phyloP scores from a whole-genome alignment of 2,329 filamentous ascomycete species.

The Tolypocladium guangdongense region DNA sequence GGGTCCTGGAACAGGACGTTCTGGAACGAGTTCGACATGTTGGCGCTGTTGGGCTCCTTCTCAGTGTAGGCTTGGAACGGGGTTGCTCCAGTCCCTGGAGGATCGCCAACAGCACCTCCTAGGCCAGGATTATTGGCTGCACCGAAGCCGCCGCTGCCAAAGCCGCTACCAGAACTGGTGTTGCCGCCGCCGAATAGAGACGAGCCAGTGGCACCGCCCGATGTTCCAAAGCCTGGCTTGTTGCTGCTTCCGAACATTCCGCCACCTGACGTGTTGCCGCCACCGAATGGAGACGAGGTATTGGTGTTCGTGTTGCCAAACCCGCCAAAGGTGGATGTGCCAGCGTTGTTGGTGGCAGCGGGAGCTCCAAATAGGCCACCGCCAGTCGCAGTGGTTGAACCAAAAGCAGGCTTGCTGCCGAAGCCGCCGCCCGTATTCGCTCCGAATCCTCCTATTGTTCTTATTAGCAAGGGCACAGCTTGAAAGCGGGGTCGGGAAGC shows the following conservation, averaged over 20 bases:
- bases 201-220: slow-evolving; percentile 23
- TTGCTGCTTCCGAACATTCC: slow-evolving; percentile 40
- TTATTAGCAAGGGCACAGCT: slow-evolving; percentile 3
- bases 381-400: slow-evolving; percentile 24
- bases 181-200: slow-evolving; percentile 36
- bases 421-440: slow-evolving; percentile 24
- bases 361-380: slow-evolving; percentile 35
- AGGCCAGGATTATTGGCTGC: slow-evolving; percentile 36
- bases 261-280: slow-evolving; percentile 23
- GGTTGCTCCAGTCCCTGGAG: slow-evolving; percentile 58
- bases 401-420: slow-evolving; percentile 42
- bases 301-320: slow-evolving; percentile 26
- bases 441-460: slow-evolving; percentile 25
- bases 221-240: slow-evolving; percentile 40
- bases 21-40: slow-evolving; percentile 53
- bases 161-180: slow-evolving; percentile 19
- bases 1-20: slow-evolving; percentile 68
- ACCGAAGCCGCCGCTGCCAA: slow-evolving; percentile 29
- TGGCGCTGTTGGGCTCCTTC: slow-evolving; percentile 55
- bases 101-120: slow-evolving; percentile 41
- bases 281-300: slow-evolving; percentile 28
- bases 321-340: slow-evolving; percentile 26
- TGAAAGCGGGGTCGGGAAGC: background rate
- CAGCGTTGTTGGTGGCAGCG: slow-evolving; percentile 25
- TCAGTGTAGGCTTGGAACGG: slow-evolving; percentile 60